Percentiles rank a stretch among this genome's conserved stretches.
phyloP scores from a whole-genome alignment of 169 alveolate species.

The Toxoplasma gondii region DNA sequence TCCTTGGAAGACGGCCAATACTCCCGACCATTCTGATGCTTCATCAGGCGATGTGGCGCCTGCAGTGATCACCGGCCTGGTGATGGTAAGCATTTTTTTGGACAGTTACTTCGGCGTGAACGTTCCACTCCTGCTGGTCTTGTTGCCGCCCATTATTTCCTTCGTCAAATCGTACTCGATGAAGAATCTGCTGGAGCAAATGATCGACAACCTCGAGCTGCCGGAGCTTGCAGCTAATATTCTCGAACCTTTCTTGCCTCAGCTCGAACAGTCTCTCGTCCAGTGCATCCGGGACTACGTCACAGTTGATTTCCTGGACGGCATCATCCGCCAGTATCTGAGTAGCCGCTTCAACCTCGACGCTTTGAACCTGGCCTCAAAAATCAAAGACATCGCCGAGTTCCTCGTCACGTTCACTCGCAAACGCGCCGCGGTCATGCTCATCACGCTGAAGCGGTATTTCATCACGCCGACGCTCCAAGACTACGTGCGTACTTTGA shows the following conservation, averaged over 20 bases:
- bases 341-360: conserved; percentile 1
- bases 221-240: not conserved
- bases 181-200: not conserved
- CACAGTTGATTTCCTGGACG: conserved; percentile 15
- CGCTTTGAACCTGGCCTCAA: not conserved
- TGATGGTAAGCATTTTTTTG: not conserved
- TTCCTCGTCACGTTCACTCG: not conserved
- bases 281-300: not conserved
- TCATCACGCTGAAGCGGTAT: not conserved
- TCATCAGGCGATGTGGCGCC: not conserved
- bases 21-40: not conserved
- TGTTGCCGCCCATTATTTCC: not conserved
- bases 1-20: not conserved
- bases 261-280: not conserved
- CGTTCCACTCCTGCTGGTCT: not conserved
- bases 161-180: conserved; percentile 9
- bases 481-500: not conserved
- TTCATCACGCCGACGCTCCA: conserved; percentile 17
- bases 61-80: not conserved
- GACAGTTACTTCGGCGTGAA: not conserved
- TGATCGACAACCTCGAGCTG: not conserved
- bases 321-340: not conserved
- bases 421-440: not conserved
- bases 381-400: not conserved
- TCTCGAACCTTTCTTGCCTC: not conserved